Percentiles rank a stretch among this genome's conserved stretches.
These are phyloP conservation scores for Linderina pennispora DNA, from an alignment of 192 early-diverging fungal genomes.

Conservation along the genomic window DNA sequence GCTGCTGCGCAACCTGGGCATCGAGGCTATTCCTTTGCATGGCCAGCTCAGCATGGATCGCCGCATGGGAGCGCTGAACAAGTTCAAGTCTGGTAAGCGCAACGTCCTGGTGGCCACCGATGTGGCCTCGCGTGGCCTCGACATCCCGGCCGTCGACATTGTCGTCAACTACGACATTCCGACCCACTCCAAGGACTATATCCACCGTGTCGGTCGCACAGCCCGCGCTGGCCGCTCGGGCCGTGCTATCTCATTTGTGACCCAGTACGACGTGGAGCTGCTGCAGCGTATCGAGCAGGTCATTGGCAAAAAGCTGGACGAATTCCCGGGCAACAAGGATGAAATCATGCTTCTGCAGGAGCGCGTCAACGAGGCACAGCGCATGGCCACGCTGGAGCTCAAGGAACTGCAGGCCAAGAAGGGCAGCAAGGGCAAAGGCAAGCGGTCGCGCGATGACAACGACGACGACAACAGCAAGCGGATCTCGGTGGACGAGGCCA, in stretches of 20 bases:
- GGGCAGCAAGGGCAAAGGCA: conserved; percentile 16
- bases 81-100: conserved; percentile 87
- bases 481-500: conserved; percentile 38
- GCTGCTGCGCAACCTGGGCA: conserved; percentile 87
- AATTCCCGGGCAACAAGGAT: conserved; percentile 78
- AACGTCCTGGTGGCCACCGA: conserved; percentile 93
- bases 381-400: conserved; percentile 80
- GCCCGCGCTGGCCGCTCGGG: conserved; percentile 79
- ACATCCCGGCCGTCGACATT: conserved; percentile 93
- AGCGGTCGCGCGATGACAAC: conserved; percentile 31
- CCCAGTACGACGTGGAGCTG: conserved; percentile 92
- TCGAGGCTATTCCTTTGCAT: conserved; percentile 90
- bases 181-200: conserved; percentile 79
- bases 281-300: conserved; percentile 92
- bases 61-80: conserved; percentile 85
- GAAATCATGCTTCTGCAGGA: conserved; percentile 89
- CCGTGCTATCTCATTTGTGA: conserved; percentile 74
- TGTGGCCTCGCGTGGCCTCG: conserved; percentile 87
- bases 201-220: conserved; percentile 82
- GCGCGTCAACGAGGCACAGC: conserved; percentile 83
- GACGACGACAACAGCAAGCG: conserved; percentile 51
- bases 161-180: conserved; percentile 98
- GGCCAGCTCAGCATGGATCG: conserved; percentile 90
- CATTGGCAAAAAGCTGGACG: conserved; percentile 78
- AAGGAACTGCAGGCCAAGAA: conserved; percentile 56